Conservation (phyloP, 1,139 yeast genomes). For the Geotrichum armillariae region DNA sequence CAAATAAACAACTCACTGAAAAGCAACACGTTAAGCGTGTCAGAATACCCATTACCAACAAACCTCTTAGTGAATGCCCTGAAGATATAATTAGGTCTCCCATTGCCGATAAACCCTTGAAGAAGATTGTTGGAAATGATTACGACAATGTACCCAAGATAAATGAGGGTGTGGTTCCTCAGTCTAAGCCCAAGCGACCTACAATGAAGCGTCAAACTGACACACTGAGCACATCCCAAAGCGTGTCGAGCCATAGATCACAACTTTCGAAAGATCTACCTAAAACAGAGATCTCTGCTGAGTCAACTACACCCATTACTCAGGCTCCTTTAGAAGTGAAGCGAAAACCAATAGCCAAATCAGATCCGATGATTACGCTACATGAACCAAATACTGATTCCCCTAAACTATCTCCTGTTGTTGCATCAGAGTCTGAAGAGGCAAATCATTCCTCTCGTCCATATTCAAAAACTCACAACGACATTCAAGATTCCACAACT, state of each 20-base stretch:
- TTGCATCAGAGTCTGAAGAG: background rate
- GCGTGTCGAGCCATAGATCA: background rate
- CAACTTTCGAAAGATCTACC: background rate
- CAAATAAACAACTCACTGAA: slow-evolving; percentile 5
- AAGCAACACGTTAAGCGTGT: slow-evolving; percentile 6
- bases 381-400: background rate
- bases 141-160: slow-evolving; percentile 20
- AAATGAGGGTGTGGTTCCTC: background rate
- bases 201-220: slow-evolving; percentile 12
- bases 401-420: background rate
- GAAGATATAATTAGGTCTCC: background rate
- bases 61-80: slow-evolving; percentile 16
- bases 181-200: slow-evolving; percentile 9
- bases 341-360: background rate
- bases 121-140: slow-evolving; percentile 16
- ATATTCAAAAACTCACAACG: background rate
- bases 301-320: background rate
- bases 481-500: background rate
- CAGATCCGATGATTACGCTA: background rate
- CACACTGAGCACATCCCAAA: background rate
- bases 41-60: slow-evolving; percentile 14
- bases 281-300: background rate
- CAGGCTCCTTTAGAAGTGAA: background rate
- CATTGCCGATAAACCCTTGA: background rate
- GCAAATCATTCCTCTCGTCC: background rate